Conservation (phyloP, 176 grass and related monocot species). For the Poa pratensis region DNA sequence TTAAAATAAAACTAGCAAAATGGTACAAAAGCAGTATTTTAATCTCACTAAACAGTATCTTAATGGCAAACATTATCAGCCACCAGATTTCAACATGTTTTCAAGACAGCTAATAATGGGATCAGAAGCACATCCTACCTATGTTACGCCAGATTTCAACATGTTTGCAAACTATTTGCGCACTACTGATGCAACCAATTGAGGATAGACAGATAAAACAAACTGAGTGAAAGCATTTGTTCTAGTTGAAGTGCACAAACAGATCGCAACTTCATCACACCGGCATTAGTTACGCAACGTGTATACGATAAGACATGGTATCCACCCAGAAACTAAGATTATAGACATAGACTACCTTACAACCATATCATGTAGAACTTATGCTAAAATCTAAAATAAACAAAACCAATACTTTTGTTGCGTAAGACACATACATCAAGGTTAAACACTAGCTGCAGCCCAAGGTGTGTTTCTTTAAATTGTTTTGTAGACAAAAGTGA, state of each 20-base stretch:
- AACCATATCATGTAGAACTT: conserved; percentile 8
- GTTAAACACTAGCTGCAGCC: conserved; percentile 23
- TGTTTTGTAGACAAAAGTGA: background rate
- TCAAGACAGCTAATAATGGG: conserved; percentile 23
- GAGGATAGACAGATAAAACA: background rate
- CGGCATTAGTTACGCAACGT: background rate
- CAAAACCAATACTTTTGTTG: conserved; percentile 17
- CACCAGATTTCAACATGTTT: background rate
- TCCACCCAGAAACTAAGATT: conserved; percentile 21
- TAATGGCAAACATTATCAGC: background rate
- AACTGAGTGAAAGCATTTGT: conserved; percentile 9
- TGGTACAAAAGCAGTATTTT: conserved; percentile 11
- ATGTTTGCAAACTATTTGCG: conserved; percentile 19
- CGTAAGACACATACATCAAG: conserved; percentile 4
- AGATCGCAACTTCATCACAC: conserved; percentile 23
- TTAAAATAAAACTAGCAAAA: conserved; percentile 21
- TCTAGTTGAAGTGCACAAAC: background rate
- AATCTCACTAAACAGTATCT: background rate
- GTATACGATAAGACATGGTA: conserved; percentile 11
- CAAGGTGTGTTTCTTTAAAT: background rate
- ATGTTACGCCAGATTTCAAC: background rate
- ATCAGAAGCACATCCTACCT: background rate
- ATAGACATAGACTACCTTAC: conserved; percentile 20
- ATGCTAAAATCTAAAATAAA: conserved; percentile 24
- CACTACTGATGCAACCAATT: background rate